These are phyloP conservation scores for Dichomitus squalens DNA, from an alignment of 1,284 basidiomycete species.

Conservation along the genomic window DNA sequence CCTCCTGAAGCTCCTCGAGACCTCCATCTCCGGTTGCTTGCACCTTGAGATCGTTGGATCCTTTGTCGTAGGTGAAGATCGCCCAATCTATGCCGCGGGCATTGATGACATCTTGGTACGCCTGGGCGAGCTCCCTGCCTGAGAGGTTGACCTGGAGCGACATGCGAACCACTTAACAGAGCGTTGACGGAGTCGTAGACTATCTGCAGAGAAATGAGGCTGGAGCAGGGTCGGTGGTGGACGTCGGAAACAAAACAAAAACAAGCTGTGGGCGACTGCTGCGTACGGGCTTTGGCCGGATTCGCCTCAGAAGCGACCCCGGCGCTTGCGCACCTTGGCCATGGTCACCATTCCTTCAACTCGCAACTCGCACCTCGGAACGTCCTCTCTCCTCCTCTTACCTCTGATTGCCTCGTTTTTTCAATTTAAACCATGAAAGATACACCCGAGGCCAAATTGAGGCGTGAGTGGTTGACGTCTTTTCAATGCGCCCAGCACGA, in stretches of 20 bases:
- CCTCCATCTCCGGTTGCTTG: slow-evolving; percentile 85
- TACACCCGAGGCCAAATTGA: neutral
- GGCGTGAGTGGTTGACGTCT: neutral
- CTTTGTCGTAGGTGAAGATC: slow-evolving; percentile 85
- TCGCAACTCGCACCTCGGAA: slow-evolving; percentile 1
- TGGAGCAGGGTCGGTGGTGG: neutral
- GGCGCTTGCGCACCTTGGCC: slow-evolving; percentile 3
- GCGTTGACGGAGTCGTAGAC: neutral
- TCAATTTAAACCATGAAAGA: slow-evolving; percentile 3
- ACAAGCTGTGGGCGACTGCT: neutral
- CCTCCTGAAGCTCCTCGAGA: slow-evolving; percentile 90
- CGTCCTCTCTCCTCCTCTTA: neutral
- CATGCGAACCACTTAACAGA: slow-evolving; percentile 42
- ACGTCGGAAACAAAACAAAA: neutral
- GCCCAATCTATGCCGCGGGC: slow-evolving; percentile 83
- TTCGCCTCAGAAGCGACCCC: neutral
- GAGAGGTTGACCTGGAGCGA: slow-evolving; percentile 78
- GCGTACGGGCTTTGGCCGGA: neutral
- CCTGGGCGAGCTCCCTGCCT: slow-evolving; percentile 69
- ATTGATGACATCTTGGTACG: slow-evolving; percentile 82
- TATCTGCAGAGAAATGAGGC: neutral
- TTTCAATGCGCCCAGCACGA: neutral
- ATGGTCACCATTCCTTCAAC: slow-evolving; percentile 1
- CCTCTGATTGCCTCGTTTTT: neutral
- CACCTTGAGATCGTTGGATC: slow-evolving; percentile 89